Percentiles rank a stretch among this genome's conserved stretches.
phyloP scores from a whole-genome alignment of 352 stramenopile genomes.

The Thraustochytrium sp. region DNA sequence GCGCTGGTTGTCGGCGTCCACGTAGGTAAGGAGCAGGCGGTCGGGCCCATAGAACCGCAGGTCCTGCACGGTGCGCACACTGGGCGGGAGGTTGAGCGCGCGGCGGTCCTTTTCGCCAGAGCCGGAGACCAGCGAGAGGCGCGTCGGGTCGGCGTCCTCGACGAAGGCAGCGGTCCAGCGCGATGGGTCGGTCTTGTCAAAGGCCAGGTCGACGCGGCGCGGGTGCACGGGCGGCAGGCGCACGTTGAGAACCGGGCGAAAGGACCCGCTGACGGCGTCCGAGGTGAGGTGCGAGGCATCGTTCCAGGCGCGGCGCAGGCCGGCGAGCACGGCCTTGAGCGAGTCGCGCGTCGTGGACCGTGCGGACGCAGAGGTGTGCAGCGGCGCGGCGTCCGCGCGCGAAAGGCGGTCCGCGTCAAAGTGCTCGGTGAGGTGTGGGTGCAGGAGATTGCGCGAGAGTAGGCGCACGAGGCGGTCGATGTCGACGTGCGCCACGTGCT shows the following conservation, averaged over 20 bases:
- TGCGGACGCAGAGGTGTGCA: neutral
- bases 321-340: neutral
- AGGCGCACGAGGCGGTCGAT: slow-evolving; percentile 12
- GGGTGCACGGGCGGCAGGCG: neutral
- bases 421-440: slow-evolving; percentile 3
- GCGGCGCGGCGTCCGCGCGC: neutral
- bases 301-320: neutral
- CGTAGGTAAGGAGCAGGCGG: neutral
- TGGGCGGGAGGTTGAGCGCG: neutral
- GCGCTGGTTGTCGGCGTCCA: neutral
- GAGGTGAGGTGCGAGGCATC: slow-evolving; percentile 30
- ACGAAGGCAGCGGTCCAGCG: neutral
- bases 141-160: neutral
- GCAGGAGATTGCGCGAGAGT: neutral
- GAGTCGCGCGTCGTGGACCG: neutral
- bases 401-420: neutral
- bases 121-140: neutral
- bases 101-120: neutral
- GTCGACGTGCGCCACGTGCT: slow-evolving; percentile 13
- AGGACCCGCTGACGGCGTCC: neutral
- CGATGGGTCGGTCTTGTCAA: neutral
- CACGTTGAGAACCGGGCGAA: neutral
- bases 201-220: neutral
- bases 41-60: neutral
- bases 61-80: neutral